These are phyloP conservation scores for Botrytis pseudocinerea DNA, from an alignment of 2,329 filamentous ascomycete species.

Conservation along the genomic window DNA sequence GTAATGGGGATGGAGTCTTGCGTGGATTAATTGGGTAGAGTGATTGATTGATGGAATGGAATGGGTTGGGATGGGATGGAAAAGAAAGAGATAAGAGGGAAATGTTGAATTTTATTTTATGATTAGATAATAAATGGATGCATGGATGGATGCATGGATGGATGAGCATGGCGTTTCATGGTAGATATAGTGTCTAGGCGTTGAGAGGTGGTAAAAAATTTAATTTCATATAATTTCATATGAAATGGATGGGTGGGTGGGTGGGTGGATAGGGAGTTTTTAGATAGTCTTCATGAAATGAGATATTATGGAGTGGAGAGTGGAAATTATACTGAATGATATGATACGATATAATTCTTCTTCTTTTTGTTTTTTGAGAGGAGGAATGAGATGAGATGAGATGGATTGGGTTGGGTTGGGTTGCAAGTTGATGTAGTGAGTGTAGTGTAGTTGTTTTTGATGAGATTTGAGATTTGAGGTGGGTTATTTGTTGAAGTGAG, in stretches of 20 bases:
- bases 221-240: not conserved
- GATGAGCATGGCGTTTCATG: slow-evolving; percentile 1
- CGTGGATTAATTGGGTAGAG: not conserved
- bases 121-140: slow-evolving; percentile 13
- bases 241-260: not conserved
- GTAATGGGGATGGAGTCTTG: not conserved
- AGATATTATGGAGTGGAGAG: no score
- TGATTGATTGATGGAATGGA: not conserved
- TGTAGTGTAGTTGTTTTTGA: no score
- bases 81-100: not conserved
- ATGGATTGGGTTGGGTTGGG: no score
- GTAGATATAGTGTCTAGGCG: not conserved
- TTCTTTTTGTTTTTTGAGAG: not conserved
- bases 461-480: no score
- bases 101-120: slow-evolving; percentile 1
- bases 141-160: not conserved
- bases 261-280: not conserved
- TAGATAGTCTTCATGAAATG: not conserved
- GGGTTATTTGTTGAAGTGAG: no score
- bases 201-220: not conserved
- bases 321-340: no score
- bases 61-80: not conserved
- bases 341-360: no score
- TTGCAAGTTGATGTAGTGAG: no score
- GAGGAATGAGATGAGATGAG: no score